Evolutionary conservation across 2,329 filamentous ascomycete genomes (phyloP).

Genomic region (Hypoxylon sp.): DNA sequence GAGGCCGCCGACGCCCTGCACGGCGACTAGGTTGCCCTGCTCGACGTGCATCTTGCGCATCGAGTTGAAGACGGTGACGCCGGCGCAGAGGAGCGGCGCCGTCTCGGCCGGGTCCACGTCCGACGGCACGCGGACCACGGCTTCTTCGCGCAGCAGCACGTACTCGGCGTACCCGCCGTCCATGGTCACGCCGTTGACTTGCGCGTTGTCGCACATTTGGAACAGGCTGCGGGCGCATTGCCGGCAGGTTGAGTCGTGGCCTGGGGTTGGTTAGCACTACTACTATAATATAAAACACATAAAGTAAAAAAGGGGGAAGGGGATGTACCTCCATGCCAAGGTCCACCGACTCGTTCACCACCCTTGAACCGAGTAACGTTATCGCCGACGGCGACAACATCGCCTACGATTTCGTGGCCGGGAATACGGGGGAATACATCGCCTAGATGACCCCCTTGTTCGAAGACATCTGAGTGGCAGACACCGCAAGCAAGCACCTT

Average conservation of each 20-base stretch:
- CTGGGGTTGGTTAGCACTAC: constrained; percentile 53
- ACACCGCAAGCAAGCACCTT: constrained; percentile 81
- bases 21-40: constrained; percentile 67
- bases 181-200: constrained; percentile 74
- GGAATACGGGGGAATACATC: constrained; percentile 73
- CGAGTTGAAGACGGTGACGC: constrained; percentile 74
- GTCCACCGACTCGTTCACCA: constrained; percentile 76
- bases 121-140: constrained; percentile 69
- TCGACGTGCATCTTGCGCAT: constrained; percentile 69
- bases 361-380: constrained; percentile 70
- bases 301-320: constrained; percentile 24
- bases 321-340: constrained; percentile 74
- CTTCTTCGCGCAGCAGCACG: constrained; percentile 71
- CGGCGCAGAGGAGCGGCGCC: constrained; percentile 75
- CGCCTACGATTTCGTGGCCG: constrained; percentile 81
- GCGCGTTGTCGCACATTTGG: constrained; percentile 76
- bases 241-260: constrained; percentile 73
- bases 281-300: background rate
- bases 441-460: constrained; percentile 66
- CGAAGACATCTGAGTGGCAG: constrained; percentile 73
- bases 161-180: constrained; percentile 80
- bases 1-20: constrained; percentile 81
- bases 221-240: constrained; percentile 74
- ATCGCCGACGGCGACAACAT: constrained; percentile 72
- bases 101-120: constrained; percentile 66